Evolutionary conservation across 441 rosid genomes (phyloP).

Genomic region (Lepidium campestre): DNA sequence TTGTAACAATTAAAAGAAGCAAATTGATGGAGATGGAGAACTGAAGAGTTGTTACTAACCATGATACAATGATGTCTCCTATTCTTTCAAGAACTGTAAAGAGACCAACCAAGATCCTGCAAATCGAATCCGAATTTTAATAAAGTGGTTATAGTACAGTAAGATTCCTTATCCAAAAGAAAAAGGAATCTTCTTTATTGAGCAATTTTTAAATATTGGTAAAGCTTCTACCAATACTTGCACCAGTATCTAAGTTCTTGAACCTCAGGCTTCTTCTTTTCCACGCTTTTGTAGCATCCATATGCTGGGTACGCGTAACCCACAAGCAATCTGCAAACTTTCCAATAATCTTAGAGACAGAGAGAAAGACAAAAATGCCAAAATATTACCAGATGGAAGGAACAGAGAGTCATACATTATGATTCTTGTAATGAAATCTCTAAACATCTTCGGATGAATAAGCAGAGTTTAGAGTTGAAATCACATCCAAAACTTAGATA

Average conservation of each 20-base stretch:
- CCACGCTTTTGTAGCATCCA: slow-evolving; percentile 66
- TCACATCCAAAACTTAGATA: not conserved
- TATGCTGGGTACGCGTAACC: slow-evolving; percentile 86
- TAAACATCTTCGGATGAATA: slow-evolving; percentile 44
- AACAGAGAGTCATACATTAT: slow-evolving; percentile 36
- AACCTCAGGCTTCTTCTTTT: slow-evolving; percentile 53
- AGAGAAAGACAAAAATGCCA: not conserved
- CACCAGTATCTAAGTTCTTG: slow-evolving; percentile 80
- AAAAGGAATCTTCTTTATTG: not conserved
- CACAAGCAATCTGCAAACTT: slow-evolving; percentile 46
- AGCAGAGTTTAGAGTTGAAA: not conserved
- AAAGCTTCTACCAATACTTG: slow-evolving; percentile 63
- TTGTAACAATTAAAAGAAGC: not conserved
- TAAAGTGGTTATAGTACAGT: not conserved
- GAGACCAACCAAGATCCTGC: slow-evolving; percentile 72
- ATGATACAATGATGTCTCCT: slow-evolving; percentile 49
- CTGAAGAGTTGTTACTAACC: slow-evolving; percentile 30
- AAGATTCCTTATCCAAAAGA: not conserved
- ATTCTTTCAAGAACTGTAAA: slow-evolving; percentile 64
- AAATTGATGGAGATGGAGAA: not conserved
- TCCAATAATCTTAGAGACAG: not conserved
- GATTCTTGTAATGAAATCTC: slow-evolving; percentile 48
- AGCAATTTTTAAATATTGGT: not conserved
- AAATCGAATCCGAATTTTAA: not conserved
- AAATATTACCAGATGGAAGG: not conserved